Percentiles rank a stretch among this genome's conserved stretches.
Conservation (phyloP, 2,329 filamentous ascomycete species). For the Fusarium armeniacum region DNA sequence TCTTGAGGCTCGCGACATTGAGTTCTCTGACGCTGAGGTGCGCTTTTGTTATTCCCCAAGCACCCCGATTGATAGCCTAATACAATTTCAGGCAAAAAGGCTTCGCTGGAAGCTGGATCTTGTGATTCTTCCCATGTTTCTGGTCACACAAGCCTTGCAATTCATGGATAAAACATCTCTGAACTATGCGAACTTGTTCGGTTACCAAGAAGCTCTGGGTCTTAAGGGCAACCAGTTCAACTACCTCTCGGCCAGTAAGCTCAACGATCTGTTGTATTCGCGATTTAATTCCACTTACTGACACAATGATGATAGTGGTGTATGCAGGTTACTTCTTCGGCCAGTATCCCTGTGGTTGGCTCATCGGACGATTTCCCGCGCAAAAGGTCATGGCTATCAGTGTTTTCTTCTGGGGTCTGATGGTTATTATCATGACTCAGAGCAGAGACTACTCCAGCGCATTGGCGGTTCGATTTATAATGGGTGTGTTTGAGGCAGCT, state of each 20-base stretch:
- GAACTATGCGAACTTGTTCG: constrained; percentile 20
- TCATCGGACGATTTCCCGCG: constrained; percentile 14
- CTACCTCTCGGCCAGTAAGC: constrained; percentile 17
- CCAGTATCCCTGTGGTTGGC: constrained; percentile 14
- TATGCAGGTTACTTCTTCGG: constrained; percentile 15
- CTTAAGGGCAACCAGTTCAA: constrained; percentile 18
- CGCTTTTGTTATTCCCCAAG: not conserved
- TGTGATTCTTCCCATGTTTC: constrained; percentile 13
- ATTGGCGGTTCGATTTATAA: constrained; percentile 16
- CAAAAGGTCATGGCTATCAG: constrained; percentile 23
- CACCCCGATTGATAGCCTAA: not conserved
- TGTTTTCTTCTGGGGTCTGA: constrained; percentile 10
- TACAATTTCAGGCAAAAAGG: not conserved
- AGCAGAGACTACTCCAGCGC: constrained; percentile 19
- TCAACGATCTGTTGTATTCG: too few relatives aligned
- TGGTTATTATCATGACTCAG: constrained; percentile 19
- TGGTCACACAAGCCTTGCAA: constrained; percentile 8
- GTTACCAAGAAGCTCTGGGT: constrained; percentile 7
- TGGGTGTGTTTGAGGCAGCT: constrained; percentile 16
- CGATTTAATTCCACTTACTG: not conserved
- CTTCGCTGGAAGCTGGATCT: constrained; percentile 21
- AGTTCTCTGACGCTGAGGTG: constrained; percentile 14
- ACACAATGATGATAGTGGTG: not conserved
- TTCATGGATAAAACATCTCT: constrained; percentile 24
- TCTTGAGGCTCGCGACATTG: constrained; percentile 14